Evolutionary conservation across 805 yeast genomes (phyloP).

Genomic region (Ogataea ganodermae): DNA sequence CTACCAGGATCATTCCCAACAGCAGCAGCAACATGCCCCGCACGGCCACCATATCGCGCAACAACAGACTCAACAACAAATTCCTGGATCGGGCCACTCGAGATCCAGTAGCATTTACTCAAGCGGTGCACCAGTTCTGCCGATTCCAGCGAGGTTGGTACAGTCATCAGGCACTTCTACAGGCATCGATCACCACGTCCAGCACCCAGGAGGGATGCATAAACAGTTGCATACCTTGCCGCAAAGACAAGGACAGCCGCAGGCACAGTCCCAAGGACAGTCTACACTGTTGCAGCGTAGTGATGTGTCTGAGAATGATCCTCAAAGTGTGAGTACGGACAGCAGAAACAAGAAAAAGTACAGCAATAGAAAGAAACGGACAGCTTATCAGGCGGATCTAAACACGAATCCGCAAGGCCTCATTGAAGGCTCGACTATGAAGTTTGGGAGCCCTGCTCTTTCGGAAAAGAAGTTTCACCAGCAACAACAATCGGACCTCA

Average conservation of each 20-base stretch:
- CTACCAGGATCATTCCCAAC: conserved; percentile 24
- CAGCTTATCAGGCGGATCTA: conserved; percentile 1
- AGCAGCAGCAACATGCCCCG: conserved; percentile 13
- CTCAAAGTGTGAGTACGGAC: neutral
- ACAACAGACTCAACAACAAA: conserved; percentile 16
- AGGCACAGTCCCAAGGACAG: neutral
- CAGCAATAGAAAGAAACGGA: conserved; percentile 6
- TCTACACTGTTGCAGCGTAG: neutral
- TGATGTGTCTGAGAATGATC: neutral
- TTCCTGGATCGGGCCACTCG: conserved; percentile 18
- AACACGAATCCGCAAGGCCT: neutral
- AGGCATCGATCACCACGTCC: conserved; percentile 12
- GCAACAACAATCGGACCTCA: conserved; percentile 2
- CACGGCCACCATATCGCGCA: conserved; percentile 15
- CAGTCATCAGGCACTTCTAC: conserved; percentile 11
- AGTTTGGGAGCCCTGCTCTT: neutral
- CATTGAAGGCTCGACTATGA: neutral
- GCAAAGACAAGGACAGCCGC: conserved; percentile 1
- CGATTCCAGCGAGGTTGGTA: conserved; percentile 24
- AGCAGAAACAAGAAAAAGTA: conserved; percentile 7
- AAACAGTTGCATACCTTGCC: neutral
- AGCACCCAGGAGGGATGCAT: neutral
- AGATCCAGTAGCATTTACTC: conserved; percentile 27
- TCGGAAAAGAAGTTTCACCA: conserved; percentile 1
- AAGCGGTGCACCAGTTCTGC: conserved; percentile 22